Base-by-base conservation (phyloP, 2,329 filamentous ascomycete species). In the Aspergillus sp. region DNA sequence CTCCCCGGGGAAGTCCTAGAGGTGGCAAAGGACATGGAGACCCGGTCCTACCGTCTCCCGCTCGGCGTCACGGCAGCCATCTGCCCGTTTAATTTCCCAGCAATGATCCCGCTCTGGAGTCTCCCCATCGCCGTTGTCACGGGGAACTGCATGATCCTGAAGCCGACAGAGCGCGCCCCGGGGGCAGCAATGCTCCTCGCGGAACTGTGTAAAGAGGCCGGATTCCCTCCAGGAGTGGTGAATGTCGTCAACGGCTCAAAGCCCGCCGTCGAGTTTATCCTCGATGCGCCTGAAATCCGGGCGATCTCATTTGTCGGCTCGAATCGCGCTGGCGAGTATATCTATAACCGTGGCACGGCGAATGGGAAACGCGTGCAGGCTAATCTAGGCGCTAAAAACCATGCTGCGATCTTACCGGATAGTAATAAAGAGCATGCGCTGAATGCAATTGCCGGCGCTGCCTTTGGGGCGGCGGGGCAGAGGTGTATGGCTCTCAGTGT, bases 331-430 rank as follows among this genome's bases (percentile, higher is more conserved):
- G 86, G 86, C 54, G 86, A 89, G 68, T 89, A 89, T 74, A 88
- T 89, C 72, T 88, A 82, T 75, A 77, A 79, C 41, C 83, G 85
- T 43, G 85, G 81, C 15, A 85, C 84, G n/a, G 86, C 85, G 65
- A 85, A 88, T 56, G 86, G 86, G 62, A 89, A 89, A 77, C 84
- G 86, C 64, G 85, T 87, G 17, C 86, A 89, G 73, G 86, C 86
- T 68, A 89, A 89, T 72, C 72, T 89, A 56, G 86, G 86, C 30
- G 86, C 86, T 2, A 89, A 89, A 80, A 89, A 89, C 77, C 86
- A 89, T 70, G 85, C 85, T 42, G 84, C 84, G 45, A 80, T 89
- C 22, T 76, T 89, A 30, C 85, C 86, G 1, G 86, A 89, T 72
- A 84, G 81, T 77, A 87, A 88, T 77, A 88, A 87, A 79, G 87